Evolutionary conservation across 2,329 filamentous ascomycete species (phyloP).

Genomic region (Epichloe baconii): DNA sequence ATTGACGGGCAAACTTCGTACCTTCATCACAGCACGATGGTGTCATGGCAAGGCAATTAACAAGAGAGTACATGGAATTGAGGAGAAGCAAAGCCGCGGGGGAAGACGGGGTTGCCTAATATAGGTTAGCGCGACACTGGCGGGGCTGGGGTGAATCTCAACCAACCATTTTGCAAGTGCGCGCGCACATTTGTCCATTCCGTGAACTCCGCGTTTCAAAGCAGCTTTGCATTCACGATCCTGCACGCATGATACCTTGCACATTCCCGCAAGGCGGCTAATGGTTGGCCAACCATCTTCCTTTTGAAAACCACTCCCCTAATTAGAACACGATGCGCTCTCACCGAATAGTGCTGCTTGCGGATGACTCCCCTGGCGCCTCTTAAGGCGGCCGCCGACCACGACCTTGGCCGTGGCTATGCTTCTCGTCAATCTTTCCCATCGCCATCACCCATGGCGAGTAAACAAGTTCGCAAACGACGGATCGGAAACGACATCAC

Average conservation of each 20-base stretch:
- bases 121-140: too few relatives aligned
- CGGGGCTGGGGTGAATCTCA: too few relatives aligned
- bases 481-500: neutral
- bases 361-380: neutral
- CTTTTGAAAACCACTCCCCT: neutral
- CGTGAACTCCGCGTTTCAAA: neutral
- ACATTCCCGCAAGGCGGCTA: neutral
- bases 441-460: neutral
- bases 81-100: neutral
- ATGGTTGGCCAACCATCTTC: neutral
- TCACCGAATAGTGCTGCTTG: neutral
- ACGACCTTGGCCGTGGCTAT: neutral
- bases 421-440: neutral
- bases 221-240: neutral
- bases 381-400: neutral
- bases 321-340: neutral
- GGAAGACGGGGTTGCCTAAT: too few relatives aligned
- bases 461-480: constrained; percentile 1
- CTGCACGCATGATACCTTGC: neutral
- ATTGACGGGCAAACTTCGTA: neutral
- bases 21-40: neutral
- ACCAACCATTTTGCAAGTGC: too few relatives aligned
- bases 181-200: too few relatives aligned
- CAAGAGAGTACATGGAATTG: neutral
- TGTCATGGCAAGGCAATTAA: neutral